A percentile compares a stretch with the other conserved stretches of the same genome.
phyloP scores from a whole-genome alignment of 2,329 filamentous ascomycete genomes.

The Colletotrichum sp. region DNA sequence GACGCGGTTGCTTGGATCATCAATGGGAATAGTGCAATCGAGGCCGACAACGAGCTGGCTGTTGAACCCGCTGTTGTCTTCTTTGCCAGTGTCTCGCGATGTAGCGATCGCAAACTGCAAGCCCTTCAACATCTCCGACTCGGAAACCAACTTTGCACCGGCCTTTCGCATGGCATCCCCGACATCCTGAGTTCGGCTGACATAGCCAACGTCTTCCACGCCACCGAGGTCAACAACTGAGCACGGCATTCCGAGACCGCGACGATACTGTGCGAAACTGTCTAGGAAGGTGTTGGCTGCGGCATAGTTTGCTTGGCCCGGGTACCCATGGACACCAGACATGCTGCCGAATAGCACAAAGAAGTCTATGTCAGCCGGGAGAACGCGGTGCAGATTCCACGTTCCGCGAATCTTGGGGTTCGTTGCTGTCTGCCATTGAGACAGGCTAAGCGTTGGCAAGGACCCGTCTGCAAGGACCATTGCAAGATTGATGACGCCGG shows the following conservation, averaged over 20 bases:
- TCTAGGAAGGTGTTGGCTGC: slow-evolving; percentile 47
- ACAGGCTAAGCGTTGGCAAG: slow-evolving; percentile 37
- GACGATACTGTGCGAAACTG: slow-evolving; percentile 40
- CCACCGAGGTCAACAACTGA: slow-evolving; percentile 43
- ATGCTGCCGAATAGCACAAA: slow-evolving; percentile 41
- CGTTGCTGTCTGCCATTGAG: slow-evolving; percentile 38
- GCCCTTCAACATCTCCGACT: neutral
- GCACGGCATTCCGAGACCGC: slow-evolving; percentile 37
- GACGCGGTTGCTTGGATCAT: neutral
- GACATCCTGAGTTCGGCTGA: slow-evolving; percentile 37
- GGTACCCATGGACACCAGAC: slow-evolving; percentile 36
- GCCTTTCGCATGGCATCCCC: neutral
- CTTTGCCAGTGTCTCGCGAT: neutral
- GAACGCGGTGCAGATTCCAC: slow-evolving; percentile 43
- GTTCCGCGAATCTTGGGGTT: slow-evolving; percentile 46
- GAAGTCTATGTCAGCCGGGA: slow-evolving; percentile 34
- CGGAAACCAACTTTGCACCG: neutral
- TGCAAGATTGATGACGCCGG: neutral
- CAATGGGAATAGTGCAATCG: neutral
- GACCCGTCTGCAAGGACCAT: slow-evolving; percentile 11
- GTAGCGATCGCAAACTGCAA: neutral
- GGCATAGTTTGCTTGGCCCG: slow-evolving; percentile 44
- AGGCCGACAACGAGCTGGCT: neutral
- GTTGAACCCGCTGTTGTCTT: neutral
- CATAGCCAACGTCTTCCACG: slow-evolving; percentile 40